Conservation (phyloP, 1,284 basidiomycete genomes). For the Crocinoboletus sp. region DNA sequence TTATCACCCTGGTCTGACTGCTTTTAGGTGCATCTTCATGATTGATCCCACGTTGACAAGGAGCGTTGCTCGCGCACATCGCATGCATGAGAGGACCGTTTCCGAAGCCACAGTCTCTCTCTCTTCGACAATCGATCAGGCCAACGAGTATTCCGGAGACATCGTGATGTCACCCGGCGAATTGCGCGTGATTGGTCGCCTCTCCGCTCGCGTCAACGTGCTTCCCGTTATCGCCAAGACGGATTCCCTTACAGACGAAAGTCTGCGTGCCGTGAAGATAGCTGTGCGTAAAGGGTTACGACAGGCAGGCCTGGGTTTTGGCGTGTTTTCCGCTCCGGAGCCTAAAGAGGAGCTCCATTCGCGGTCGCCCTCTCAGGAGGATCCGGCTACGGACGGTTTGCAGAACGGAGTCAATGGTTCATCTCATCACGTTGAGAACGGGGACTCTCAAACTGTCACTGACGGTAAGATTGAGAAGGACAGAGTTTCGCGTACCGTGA, state of each 20-base stretch:
- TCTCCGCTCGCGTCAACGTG: slow-evolving; percentile 67
- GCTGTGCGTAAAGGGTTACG: slow-evolving; percentile 61
- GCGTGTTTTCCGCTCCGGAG: slow-evolving; percentile 56
- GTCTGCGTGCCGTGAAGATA: slow-evolving; percentile 58
- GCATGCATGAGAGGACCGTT: slow-evolving; percentile 47
- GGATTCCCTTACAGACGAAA: slow-evolving; percentile 74
- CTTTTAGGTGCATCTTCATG: slow-evolving; percentile 69
- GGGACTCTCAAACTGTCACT: slow-evolving; percentile 24
- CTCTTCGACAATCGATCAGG: slow-evolving; percentile 38
- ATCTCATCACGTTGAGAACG: slow-evolving; percentile 21
- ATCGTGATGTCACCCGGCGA: slow-evolving; percentile 71
- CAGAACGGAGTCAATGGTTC: slow-evolving; percentile 25
- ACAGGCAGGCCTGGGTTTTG: slow-evolving; percentile 63
- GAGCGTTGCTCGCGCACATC: slow-evolving; percentile 43
- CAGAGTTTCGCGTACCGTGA: slow-evolving; percentile 60
- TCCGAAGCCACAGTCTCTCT: slow-evolving; percentile 56
- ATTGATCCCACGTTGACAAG: slow-evolving; percentile 67
- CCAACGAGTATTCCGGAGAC: slow-evolving; percentile 43
- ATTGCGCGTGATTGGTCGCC: slow-evolving; percentile 67
- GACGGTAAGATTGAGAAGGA: slow-evolving; percentile 45
- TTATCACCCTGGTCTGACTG: slow-evolving; percentile 18
- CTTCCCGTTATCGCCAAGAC: slow-evolving; percentile 72
- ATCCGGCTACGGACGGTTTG: slow-evolving; percentile 22
- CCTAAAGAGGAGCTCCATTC: slow-evolving; percentile 16
- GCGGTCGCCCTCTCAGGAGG: slow-evolving; percentile 19